Conservation (phyloP, 1,284 basidiomycete species). For the Rhodotorula sp. region DNA sequence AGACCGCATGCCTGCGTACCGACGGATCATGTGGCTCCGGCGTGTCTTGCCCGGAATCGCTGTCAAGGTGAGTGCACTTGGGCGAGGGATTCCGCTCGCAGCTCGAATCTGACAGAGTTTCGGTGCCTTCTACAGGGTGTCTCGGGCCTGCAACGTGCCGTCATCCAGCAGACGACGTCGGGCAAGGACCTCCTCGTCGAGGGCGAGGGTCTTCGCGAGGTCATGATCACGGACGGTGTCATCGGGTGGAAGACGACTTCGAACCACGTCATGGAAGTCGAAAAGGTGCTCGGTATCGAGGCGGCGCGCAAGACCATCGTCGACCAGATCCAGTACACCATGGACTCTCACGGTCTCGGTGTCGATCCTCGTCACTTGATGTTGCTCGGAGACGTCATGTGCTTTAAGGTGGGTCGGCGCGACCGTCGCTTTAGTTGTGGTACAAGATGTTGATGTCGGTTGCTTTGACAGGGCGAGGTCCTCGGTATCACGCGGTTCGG, state of each 20-base stretch:
- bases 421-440: background rate
- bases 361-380: constrained; percentile 99
- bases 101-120: background rate
- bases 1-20: constrained; percentile 74
- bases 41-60: constrained; percentile 76
- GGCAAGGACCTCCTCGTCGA: constrained; percentile 78
- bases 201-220: constrained; percentile 94
- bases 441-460: background rate
- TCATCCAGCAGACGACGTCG: constrained; percentile 84
- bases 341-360: constrained; percentile 96
- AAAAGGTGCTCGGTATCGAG: constrained; percentile 92
- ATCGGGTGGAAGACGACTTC: constrained; percentile 88
- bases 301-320: constrained; percentile 92
- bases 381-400: constrained; percentile 98
- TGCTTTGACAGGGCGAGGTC: constrained; percentile 77
- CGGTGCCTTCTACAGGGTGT: constrained; percentile 61
- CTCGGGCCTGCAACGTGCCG: constrained; percentile 76
- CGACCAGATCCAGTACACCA: constrained; percentile 96
- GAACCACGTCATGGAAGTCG: constrained; percentile 96
- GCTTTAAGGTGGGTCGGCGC: constrained; percentile 71
- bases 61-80: constrained; percentile 65
- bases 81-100: no score
- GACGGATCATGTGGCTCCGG: constrained; percentile 79
- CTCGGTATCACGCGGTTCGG: constrained; percentile 98
- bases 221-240: constrained; percentile 97